Conservation (phyloP, 306 rosid genomes). For the Vicia sativa region DNA sequence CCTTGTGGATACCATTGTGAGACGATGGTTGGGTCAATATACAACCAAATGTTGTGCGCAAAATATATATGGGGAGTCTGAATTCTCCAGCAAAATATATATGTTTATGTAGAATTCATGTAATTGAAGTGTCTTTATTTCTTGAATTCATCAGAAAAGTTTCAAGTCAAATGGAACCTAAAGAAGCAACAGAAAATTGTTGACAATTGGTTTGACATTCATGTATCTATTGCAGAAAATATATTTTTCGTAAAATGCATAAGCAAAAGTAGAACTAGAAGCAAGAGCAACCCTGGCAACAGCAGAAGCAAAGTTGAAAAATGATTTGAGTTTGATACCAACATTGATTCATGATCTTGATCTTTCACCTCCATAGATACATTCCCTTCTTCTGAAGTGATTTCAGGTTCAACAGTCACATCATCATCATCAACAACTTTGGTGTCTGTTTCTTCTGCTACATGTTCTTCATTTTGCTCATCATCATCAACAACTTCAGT, state of each 20-base stretch:
- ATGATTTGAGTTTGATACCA: constrained; percentile 3
- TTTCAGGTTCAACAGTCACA: not conserved
- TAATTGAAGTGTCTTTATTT: not conserved
- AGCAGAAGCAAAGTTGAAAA: not conserved
- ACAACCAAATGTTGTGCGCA: too few relatives aligned
- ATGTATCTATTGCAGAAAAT: not conserved
- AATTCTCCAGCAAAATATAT: too few relatives aligned
- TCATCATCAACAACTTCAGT: not conserved
- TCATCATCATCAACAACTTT: not conserved
- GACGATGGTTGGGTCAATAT: too few relatives aligned
- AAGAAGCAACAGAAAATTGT: not conserved
- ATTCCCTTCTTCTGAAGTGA: not conserved
- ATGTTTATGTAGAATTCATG: too few relatives aligned
- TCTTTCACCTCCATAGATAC: not conserved
- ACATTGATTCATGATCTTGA: not conserved
- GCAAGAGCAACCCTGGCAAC: not conserved
- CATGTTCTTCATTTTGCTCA: not conserved
- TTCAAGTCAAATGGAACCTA: not conserved
- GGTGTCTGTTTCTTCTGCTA: not conserved
- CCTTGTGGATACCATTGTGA: too few relatives aligned
- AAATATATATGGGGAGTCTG: too few relatives aligned
- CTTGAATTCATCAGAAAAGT: not conserved
- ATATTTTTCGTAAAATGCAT: not conserved
- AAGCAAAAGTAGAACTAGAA: constrained; percentile 1
- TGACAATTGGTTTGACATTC: not conserved